These are phyloP conservation scores for Hypholoma sublateritium DNA, from an alignment of 768 basidiomycete species.

Conservation along the genomic window DNA sequence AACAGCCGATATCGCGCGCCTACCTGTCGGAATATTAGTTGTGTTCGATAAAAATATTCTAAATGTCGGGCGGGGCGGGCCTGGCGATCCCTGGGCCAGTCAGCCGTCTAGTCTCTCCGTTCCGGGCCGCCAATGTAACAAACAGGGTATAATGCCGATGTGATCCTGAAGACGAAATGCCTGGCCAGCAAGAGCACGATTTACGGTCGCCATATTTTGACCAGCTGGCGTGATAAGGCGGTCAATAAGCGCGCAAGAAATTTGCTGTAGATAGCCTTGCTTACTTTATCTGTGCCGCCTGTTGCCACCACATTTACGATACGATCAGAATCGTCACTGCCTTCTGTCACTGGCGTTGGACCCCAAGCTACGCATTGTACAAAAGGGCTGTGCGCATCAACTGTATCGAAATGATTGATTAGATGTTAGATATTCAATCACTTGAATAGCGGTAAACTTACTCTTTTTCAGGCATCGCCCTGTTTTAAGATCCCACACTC, in stretches of 20 bases:
- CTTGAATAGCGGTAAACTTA: conserved; percentile 4
- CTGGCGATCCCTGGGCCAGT: background rate
- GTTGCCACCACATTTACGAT: conserved; percentile 70
- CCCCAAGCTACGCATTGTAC: conserved; percentile 85
- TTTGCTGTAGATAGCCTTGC: background rate
- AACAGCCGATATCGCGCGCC: background rate
- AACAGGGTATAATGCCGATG: background rate
- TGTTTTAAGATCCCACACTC: conserved; percentile 85
- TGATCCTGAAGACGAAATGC: background rate
- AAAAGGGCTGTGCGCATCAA: conserved; percentile 87
- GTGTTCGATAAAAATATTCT: background rate
- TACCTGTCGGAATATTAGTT: background rate
- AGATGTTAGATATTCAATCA: background rate
- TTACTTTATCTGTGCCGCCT: conserved; percentile 61
- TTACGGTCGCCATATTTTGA: conserved; percentile 24
- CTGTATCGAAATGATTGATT: conserved; percentile 13
- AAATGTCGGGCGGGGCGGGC: background rate
- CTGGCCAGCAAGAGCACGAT: background rate
- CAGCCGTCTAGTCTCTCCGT: background rate
- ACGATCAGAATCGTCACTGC: conserved; percentile 51
- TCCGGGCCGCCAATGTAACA: background rate
- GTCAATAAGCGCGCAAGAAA: background rate
- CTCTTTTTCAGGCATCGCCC: conserved; percentile 79
- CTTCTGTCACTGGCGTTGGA: conserved; percentile 33
- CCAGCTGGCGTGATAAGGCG: conserved; percentile 10